Evolutionary conservation across 2,329 filamentous ascomycete species (phyloP).

Genomic region (Microdochium nivale): DNA sequence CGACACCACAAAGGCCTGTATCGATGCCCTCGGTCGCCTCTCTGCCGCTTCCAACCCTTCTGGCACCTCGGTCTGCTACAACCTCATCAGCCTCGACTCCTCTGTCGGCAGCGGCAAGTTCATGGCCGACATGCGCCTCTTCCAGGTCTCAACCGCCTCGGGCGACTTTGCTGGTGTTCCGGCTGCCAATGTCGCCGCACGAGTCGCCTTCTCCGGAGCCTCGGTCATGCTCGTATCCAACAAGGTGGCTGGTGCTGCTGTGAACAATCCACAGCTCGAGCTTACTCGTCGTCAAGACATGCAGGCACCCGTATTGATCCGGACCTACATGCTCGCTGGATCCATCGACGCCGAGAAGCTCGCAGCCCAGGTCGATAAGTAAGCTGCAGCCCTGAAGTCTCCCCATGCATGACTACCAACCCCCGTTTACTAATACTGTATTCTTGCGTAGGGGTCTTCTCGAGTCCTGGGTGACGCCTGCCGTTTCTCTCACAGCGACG

Average conservation of each 20-base stretch:
- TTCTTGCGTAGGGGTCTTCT: constrained; percentile 46
- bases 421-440: neutral
- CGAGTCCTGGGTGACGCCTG: constrained; percentile 57
- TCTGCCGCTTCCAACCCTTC: constrained; percentile 60
- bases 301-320: constrained; percentile 35
- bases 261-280: neutral
- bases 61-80: constrained; percentile 76
- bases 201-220: constrained; percentile 45
- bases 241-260: constrained; percentile 3
- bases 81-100: constrained; percentile 63
- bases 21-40: constrained; percentile 43
- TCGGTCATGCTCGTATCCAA: constrained; percentile 35
- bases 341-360: constrained; percentile 53
- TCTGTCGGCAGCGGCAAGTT: constrained; percentile 52
- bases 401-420: neutral
- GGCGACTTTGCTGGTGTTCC: constrained; percentile 44
- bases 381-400: constrained; percentile 20
- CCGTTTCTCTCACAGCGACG: constrained; percentile 55
- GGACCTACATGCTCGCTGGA: constrained; percentile 61
- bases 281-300: constrained; percentile 8
- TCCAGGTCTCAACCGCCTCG: constrained; percentile 53
- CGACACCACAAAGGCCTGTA: constrained; percentile 51
- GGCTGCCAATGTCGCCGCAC: constrained; percentile 43
- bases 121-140: constrained; percentile 69
- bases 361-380: constrained; percentile 50